Conservation (phyloP, 176 grass and related monocot species). For the Aegilops umbellulata region DNA sequence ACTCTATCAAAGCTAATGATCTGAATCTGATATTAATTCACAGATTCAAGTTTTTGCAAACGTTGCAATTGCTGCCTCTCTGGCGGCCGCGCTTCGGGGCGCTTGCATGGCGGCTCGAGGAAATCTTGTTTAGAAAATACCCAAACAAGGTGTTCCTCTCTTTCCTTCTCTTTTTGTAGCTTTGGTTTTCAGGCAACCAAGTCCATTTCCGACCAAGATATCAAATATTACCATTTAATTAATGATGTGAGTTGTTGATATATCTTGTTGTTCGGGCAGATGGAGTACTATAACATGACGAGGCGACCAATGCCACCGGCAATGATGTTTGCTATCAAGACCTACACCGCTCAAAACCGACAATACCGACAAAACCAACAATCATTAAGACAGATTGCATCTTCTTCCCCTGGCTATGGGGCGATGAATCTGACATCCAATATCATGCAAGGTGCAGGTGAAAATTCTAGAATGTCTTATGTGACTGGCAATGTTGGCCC, state of each 20-base stretch:
- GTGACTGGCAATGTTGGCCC: conserved; percentile 43
- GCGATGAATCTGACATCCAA: conserved; percentile 85
- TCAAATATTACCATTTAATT: conserved; percentile 20
- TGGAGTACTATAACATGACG: conserved; percentile 54
- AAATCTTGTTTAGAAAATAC: conserved; percentile 59
- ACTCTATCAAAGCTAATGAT: background rate
- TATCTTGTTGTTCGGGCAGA: conserved; percentile 49
- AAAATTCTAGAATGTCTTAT: conserved; percentile 48
- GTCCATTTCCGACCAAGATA: background rate
- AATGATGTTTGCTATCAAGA: conserved; percentile 35
- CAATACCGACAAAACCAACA: conserved; percentile 46
- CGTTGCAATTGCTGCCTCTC: background rate
- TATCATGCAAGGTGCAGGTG: conserved; percentile 50
- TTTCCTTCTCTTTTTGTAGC: background rate
- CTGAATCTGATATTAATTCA: background rate
- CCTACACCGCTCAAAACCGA: conserved; percentile 34
- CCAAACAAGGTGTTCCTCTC: conserved; percentile 41
- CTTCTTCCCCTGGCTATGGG: conserved; percentile 56
- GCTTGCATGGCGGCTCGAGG: conserved; percentile 34
- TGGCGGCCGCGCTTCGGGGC: conserved; percentile 33
- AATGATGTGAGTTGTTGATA: background rate
- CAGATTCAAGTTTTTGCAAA: no score
- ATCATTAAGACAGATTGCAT: conserved; percentile 40
- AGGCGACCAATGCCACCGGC: no score
- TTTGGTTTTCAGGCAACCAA: conserved; percentile 2